Conservation (phyloP, 208 protist genomes). For the Crithidia bombi region DNA sequence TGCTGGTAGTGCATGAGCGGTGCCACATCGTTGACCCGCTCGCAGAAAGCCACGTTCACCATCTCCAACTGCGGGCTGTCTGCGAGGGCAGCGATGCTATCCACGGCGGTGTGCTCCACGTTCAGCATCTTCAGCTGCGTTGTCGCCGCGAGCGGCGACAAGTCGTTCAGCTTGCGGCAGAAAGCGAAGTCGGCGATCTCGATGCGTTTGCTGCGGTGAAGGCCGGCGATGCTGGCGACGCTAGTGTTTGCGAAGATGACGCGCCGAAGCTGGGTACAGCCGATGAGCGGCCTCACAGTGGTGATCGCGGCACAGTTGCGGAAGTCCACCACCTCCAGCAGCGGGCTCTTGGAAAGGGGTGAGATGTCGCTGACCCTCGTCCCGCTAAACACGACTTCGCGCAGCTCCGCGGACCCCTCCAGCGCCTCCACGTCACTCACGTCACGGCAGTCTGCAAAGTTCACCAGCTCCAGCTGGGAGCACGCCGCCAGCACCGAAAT, state of each 20-base stretch:
- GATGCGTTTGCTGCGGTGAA: constrained; percentile 3
- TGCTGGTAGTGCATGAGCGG: constrained; percentile 2
- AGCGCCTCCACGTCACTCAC: constrained; percentile 4
- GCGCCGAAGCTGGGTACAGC: constrained; percentile 6
- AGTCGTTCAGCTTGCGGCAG: constrained; percentile 5
- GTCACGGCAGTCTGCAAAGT: constrained; percentile 7
- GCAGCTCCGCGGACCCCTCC: constrained; percentile 6
- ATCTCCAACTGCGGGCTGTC: not conserved
- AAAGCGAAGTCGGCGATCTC: constrained; percentile 22
- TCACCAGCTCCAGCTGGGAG: constrained; percentile 9
- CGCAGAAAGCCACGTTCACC: constrained; percentile 13
- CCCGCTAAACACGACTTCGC: constrained; percentile 3
- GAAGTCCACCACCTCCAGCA: constrained; percentile 12
- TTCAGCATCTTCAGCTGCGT: constrained; percentile 6
- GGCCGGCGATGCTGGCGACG: constrained; percentile 6
- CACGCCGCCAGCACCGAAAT: constrained; percentile 4
- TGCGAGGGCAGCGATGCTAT: not conserved
- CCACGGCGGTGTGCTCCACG: constrained; percentile 10
- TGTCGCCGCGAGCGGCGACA: not conserved
- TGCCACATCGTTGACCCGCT: not conserved
- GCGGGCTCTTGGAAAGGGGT: constrained; percentile 7
- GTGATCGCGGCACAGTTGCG: constrained; percentile 1
- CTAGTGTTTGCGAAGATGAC: constrained; percentile 11
- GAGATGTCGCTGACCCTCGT: constrained; percentile 10
- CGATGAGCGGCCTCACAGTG: not conserved